Evolutionary conservation across 2,329 filamentous ascomycete species (phyloP).

Genomic region (Pleoardoris graminearum): DNA sequence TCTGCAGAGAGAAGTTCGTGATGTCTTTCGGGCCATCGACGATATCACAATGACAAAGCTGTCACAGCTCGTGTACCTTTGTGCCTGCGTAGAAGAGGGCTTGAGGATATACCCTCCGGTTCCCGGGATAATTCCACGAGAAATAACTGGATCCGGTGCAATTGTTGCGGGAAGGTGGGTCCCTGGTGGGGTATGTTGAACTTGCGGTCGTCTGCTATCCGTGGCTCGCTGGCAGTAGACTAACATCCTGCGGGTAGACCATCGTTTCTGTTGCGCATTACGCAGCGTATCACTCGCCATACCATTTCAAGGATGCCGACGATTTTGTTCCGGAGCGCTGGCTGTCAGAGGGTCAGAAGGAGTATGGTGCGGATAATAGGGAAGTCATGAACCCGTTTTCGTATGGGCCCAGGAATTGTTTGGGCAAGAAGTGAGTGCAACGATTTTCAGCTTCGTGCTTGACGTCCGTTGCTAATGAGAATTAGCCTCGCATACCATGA

Average conservation of each 20-base stretch:
- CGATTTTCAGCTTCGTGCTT: neutral
- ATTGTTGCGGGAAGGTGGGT: constrained; percentile 35
- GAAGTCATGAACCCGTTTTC: constrained; percentile 30
- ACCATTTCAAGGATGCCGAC: constrained; percentile 32
- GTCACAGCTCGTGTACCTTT: constrained; percentile 40
- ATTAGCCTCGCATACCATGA: constrained; percentile 38
- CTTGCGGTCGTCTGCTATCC: neutral
- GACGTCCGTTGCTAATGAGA: neutral
- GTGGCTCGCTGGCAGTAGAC: neutral
- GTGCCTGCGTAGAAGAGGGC: constrained; percentile 50
- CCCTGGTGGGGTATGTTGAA: constrained; percentile 28
- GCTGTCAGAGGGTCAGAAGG: constrained; percentile 31
- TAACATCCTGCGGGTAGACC: constrained; percentile 11
- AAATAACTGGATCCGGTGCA: constrained; percentile 30
- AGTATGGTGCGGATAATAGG: constrained; percentile 29
- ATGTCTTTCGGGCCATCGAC: constrained; percentile 15
- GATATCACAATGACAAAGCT: constrained; percentile 26
- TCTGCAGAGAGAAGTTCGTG: constrained; percentile 26
- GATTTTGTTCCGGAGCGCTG: constrained; percentile 40
- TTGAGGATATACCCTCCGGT: constrained; percentile 52
- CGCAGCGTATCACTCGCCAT: constrained; percentile 23
- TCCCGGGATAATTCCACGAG: constrained; percentile 37
- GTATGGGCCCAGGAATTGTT: constrained; percentile 32
- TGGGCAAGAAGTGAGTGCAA: constrained; percentile 41
- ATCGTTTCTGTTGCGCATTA: constrained; percentile 17